These are phyloP conservation scores for Pseudocohnilembus persalinus DNA, from an alignment of 169 alveolate genomes.

Conservation along the genomic window DNA sequence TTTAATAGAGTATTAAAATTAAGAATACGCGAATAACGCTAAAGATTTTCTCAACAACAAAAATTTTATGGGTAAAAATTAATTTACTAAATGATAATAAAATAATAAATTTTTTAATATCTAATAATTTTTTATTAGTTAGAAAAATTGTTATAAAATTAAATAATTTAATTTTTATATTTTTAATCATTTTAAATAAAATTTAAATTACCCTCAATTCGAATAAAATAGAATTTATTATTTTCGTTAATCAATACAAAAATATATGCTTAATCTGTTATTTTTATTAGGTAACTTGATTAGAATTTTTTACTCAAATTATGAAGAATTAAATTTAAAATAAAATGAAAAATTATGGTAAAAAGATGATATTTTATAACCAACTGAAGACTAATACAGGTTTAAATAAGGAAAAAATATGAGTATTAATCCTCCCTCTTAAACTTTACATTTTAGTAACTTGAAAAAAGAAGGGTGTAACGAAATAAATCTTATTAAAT, in stretches of 20 bases:
- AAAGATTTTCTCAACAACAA: constrained; percentile 25
- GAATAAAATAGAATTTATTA: too few relatives aligned
- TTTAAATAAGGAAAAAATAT: constrained; percentile 29
- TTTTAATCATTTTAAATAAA: too few relatives aligned
- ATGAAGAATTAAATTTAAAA: constrained; percentile 14
- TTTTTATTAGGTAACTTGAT: too few relatives aligned
- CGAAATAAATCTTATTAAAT: not conserved
- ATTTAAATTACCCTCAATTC: too few relatives aligned
- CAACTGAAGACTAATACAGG: constrained; percentile 11
- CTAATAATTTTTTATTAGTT: too few relatives aligned
- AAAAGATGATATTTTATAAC: not conserved
- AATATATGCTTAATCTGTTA: too few relatives aligned
- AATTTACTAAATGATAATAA: too few relatives aligned
- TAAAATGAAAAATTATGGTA: not conserved
- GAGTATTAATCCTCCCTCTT: constrained; percentile 34
- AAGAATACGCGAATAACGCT: constrained; percentile 36
- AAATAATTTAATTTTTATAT: too few relatives aligned
- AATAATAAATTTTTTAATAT: too few relatives aligned
- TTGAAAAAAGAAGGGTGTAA: constrained; percentile 25
- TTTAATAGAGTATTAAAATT: constrained; percentile 21
- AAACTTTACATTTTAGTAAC: constrained; percentile 35
- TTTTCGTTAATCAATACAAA: too few relatives aligned
- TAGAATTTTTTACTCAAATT: constrained; percentile 39
- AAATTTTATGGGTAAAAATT: constrained; percentile 17
- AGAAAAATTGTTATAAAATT: too few relatives aligned